Percentiles rank a stretch among this genome's conserved stretches.
These are phyloP conservation scores for Dendrothele bispora DNA, from an alignment of 768 basidiomycete species.

Conservation along the genomic window DNA sequence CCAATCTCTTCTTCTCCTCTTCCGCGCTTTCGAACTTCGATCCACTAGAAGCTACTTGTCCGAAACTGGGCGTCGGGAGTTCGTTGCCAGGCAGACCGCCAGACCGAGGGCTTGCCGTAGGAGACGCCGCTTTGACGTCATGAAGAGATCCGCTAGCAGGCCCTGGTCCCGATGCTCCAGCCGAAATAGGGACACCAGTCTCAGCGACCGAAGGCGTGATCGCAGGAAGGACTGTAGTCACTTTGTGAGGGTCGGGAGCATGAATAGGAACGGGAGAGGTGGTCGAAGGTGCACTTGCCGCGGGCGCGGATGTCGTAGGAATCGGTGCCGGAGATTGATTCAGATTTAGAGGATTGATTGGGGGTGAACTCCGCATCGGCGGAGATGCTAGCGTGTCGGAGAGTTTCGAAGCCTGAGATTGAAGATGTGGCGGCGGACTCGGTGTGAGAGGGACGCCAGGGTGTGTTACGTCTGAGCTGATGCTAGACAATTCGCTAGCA, in stretches of 20 bases:
- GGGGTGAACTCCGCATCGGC: conserved; percentile 19
- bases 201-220: conserved; percentile 70
- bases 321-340: conserved; percentile 41
- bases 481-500: conserved; percentile 65
- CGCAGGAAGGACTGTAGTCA: conserved; percentile 26
- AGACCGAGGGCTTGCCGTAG: conserved; percentile 33
- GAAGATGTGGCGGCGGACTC: conserved; percentile 18
- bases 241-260: conserved; percentile 28
- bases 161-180: conserved; percentile 60
- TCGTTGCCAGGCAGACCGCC: conserved; percentile 26
- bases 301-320: conserved; percentile 14
- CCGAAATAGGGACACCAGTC: conserved; percentile 70
- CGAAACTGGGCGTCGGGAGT: conserved; percentile 25
- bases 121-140: conserved; percentile 43
- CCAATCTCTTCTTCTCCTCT: conserved; percentile 67
- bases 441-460: conserved; percentile 44
- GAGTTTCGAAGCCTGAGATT: conserved; percentile 13
- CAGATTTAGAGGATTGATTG: conserved; percentile 28
- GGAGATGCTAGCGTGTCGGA: conserved; percentile 11
- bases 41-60: conserved; percentile 24
- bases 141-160: conserved; percentile 64
- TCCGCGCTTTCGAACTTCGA: conserved; percentile 50
- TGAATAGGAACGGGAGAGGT: conserved; percentile 19
- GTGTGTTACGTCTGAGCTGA: conserved; percentile 33
- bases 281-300: conserved; percentile 11